Conservation (phyloP, 768 basidiomycete genomes). For the Galerina sulciceps region DNA sequence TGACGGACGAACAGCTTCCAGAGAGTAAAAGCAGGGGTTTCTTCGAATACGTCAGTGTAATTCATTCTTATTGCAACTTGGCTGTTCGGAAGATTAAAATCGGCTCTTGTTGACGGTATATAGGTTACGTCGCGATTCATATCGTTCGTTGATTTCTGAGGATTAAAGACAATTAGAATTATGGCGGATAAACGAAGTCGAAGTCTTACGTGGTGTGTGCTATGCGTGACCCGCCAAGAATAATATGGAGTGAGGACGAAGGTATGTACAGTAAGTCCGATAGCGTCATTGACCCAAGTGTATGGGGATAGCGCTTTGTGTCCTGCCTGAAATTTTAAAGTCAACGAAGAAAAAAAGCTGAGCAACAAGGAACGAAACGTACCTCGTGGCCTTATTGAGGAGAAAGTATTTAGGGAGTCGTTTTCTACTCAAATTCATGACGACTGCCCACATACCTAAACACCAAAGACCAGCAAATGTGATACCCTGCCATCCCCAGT, state of each 20-base stretch:
- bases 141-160: slow-evolving; percentile 48
- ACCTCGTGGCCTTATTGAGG: slow-evolving; percentile 47
- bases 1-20: slow-evolving; percentile 53
- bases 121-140: slow-evolving; percentile 80
- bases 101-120: slow-evolving; percentile 50
- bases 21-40: slow-evolving; percentile 54
- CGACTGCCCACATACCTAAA: slow-evolving; percentile 34
- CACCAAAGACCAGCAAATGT: slow-evolving; percentile 48
- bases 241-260: slow-evolving; percentile 61
- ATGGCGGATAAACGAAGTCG: background rate
- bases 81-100: slow-evolving; percentile 48
- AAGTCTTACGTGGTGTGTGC: slow-evolving; percentile 61
- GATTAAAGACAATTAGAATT: background rate
- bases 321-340: slow-evolving; percentile 40
- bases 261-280: slow-evolving; percentile 48
- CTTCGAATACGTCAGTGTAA: slow-evolving; percentile 51
- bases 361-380: background rate
- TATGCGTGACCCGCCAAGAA: slow-evolving; percentile 71
- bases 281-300: slow-evolving; percentile 36
- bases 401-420: background rate
- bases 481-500: slow-evolving; percentile 57
- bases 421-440: background rate
- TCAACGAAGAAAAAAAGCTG: background rate
- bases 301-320: slow-evolving; percentile 51
- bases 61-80: slow-evolving; percentile 43